Base-by-base conservation (phyloP, 306 rosid species). In the Gillenia trifoliata region DNA sequence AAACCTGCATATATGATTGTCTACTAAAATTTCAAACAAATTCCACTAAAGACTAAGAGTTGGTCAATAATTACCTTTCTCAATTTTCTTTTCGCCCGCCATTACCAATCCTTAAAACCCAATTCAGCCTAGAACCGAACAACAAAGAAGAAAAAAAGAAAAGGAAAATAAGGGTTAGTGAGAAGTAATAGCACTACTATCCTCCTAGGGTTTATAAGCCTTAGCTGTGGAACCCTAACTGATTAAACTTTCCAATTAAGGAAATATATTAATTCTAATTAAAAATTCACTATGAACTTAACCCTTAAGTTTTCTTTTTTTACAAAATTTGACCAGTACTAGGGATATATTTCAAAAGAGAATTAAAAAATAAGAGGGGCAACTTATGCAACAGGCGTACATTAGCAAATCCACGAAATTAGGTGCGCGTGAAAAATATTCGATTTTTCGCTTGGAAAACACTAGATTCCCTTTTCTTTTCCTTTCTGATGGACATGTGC, bases 51-150 rank as follows among this genome's bases (percentile, higher is more conserved):
- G 28, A 36, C 25, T 56, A 10, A 66, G 41, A 45, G 19, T 28
- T 1, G 10, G 20, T 6, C 12, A 47, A 68, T 38, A 11, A 43
- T 82, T 77, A 88, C 89, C 30, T 49, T 75, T 79, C 75, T 75
- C 75, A 26, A 79, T 71, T 75, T 72, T 76, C 83, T 77, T 70
- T 38, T 75, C 81, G 38, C 82, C 71, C 9, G 81, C 77, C 89
- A 85, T 85, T 33, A 57, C 57, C 77, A 81, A 38, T 70, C 70
- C 47, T 67, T 4, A 41, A 66, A 36, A 47, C 49, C 54, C 43
- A 38, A 16, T 20, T 50, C 57, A 43, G 19, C 74, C 86, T 83
- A 30, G 33, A 82, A 82, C 30, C 33, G 68, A 67, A 25, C 74
- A 70, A 70, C 70, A 22, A 16, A 26, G 17, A 16, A 50, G 68